phyloP scores from a whole-genome alignment of 169 alveolate species.

The Miamiensis avidus region DNA sequence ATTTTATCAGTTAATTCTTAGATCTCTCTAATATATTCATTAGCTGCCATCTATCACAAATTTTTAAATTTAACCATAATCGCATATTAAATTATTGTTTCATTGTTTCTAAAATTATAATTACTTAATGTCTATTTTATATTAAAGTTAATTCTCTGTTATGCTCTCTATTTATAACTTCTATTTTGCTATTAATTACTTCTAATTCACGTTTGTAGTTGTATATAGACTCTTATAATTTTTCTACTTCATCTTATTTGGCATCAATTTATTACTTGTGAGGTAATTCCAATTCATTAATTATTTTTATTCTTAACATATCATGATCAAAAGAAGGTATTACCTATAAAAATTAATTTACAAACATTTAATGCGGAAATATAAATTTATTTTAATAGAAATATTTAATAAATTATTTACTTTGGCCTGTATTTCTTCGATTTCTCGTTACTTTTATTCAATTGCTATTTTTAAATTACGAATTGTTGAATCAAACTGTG shows the following conservation, averaged over 20 bases:
- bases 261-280: constrained; percentile 36
- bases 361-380: too few relatives aligned
- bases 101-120: background rate
- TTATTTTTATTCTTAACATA: constrained; percentile 45
- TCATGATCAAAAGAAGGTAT: constrained; percentile 49
- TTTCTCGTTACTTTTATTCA: constrained; percentile 46
- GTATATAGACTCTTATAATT: constrained; percentile 25
- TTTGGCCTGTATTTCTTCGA: constrained; percentile 37
- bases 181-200: constrained; percentile 16
- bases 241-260: constrained; percentile 37
- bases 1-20: constrained; percentile 13
- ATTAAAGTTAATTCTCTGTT: constrained; percentile 20
- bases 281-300: constrained; percentile 50
- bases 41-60: constrained; percentile 16
- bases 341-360: background rate
- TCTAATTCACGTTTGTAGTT: constrained; percentile 40
- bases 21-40: constrained; percentile 30
- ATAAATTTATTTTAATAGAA: too few relatives aligned
- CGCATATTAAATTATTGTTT: too few relatives aligned
- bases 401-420: too few relatives aligned
- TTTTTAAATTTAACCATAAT: too few relatives aligned
- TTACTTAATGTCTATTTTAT: constrained; percentile 30
- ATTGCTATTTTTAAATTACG: constrained; percentile 38
- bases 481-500: constrained; percentile 41
- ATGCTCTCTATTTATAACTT: constrained; percentile 13